Base-by-base conservation (phyloP, 768 basidiomycete species). In the Amylocystis lapponica region DNA sequence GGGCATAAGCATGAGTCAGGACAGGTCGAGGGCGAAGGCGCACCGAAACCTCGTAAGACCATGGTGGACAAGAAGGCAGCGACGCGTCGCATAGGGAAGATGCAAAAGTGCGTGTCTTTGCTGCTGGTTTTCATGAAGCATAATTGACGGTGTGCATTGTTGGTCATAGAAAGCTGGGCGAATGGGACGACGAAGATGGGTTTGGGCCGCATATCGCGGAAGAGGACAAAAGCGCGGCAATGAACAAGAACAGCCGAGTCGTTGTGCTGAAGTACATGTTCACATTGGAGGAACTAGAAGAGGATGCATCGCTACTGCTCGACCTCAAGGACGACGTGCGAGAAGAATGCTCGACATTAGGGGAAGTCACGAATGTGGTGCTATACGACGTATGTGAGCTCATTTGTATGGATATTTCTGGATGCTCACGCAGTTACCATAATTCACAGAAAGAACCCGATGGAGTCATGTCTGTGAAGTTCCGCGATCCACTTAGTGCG, bases 211-310 rank as follows among this genome's bases (percentile, higher is more conserved):
- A 73, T 13, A 68, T 75, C 39, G 73, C 78, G 14, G 73, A 74
- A 17, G 75, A 75, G 37, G 82, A 85, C 50, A 62, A 66, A 17
- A 58, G 54, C 22, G 63, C 68, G 19, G 57, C 65, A 5, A 59
- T 61, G 23, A 76, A 76, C 60, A 73, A 78, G 58, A 76, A 75
- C 55, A 74, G 72, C 60, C 77, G 92, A 25, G 85, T 97, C 3
- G 94, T 96, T 8, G 91, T 99, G 1, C 68, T 99, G 49, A 94
- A 90, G 60, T 82, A 91, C 55, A 97, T 97, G 93, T 99, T 99
- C 58, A 84, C 85, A 4, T 69, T 90, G 16, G 62, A 84, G 53
- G 88, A 93, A 51, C 74, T 98, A 1, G 83, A 89, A 25, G 79
- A 92, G 52, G 93, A 98, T 55, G 69, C 88, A 1, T 73, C 88